Conservation (phyloP, 2,329 filamentous ascomycete species). For the Colletotrichum abscissum region DNA sequence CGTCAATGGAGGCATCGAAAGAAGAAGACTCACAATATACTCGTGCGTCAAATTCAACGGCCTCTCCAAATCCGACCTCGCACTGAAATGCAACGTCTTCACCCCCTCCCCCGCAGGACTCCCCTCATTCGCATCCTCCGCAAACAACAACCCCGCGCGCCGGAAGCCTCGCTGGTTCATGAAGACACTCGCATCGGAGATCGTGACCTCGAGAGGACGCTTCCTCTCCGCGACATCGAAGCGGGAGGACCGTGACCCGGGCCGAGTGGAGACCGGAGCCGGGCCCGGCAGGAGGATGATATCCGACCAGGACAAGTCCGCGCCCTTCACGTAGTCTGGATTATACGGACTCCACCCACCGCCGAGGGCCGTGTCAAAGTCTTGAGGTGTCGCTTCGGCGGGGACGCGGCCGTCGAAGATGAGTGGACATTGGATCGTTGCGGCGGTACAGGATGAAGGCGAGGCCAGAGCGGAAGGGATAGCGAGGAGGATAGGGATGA, state of each 20-base stretch:
- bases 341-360: slow-evolving; percentile 46
- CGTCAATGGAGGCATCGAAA: background rate
- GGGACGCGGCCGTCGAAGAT: slow-evolving; percentile 51
- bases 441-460: background rate
- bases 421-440: slow-evolving; percentile 45
- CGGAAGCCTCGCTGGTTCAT: slow-evolving; percentile 58
- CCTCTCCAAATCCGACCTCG: slow-evolving; percentile 45
- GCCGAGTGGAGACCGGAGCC: background rate
- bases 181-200: slow-evolving; percentile 57
- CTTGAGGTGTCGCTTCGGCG: slow-evolving; percentile 37
- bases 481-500: slow-evolving; percentile 5
- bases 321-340: slow-evolving; percentile 50
- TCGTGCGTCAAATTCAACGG: slow-evolving; percentile 50
- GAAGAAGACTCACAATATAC: slow-evolving; percentile 42
- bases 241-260: slow-evolving; percentile 38
- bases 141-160: slow-evolving; percentile 56
- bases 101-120: slow-evolving; percentile 48
- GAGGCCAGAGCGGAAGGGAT: background rate
- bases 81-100: slow-evolving; percentile 50
- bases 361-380: slow-evolving; percentile 45
- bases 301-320: slow-evolving; percentile 48
- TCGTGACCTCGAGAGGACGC: slow-evolving; percentile 54
- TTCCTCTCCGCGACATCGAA: slow-evolving; percentile 50
- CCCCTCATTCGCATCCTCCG: slow-evolving; percentile 51
- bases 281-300: slow-evolving; percentile 47